phyloP scores from a whole-genome alignment of 306 rosid species.

The Malus fusca region DNA sequence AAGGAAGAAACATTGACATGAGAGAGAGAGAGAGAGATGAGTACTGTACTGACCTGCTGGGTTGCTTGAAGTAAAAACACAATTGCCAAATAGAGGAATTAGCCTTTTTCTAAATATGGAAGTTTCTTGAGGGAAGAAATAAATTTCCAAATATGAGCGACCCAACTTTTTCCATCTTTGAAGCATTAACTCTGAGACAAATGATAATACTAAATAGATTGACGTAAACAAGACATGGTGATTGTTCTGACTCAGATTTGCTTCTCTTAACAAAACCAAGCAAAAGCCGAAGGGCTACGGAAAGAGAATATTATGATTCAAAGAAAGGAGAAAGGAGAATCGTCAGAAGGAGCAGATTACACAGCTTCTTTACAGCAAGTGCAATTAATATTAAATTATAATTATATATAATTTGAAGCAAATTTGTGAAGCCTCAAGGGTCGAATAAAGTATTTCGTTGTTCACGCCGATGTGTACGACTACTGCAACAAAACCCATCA shows the following conservation, averaged over 20 bases:
- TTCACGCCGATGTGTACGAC: constrained; percentile 37
- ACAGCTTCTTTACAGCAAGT: not conserved
- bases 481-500: constrained; percentile 30
- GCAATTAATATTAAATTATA: not conserved
- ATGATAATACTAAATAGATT: constrained; percentile 30
- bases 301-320: constrained; percentile 49
- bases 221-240: constrained; percentile 71
- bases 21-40: not conserved
- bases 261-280: constrained; percentile 55
- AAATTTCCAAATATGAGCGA: constrained; percentile 38
- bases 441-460: constrained; percentile 32
- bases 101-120: constrained; percentile 43
- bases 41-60: not conserved
- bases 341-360: not conserved
- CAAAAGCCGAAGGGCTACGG: constrained; percentile 31
- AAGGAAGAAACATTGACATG: not conserved
- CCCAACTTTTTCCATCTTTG: constrained; percentile 37
- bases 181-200: constrained; percentile 29
- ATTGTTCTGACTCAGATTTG: constrained; percentile 63
- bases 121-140: constrained; percentile 54
- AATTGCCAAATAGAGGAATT: constrained; percentile 34
- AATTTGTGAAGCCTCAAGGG: not conserved
- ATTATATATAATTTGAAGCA: not conserved
- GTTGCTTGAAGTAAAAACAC: constrained; percentile 57
- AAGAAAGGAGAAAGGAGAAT: constrained; percentile 21